phyloP scores from a whole-genome alignment of 2,329 filamentous ascomycete species.

The Aspergillus eucalypticola region DNA sequence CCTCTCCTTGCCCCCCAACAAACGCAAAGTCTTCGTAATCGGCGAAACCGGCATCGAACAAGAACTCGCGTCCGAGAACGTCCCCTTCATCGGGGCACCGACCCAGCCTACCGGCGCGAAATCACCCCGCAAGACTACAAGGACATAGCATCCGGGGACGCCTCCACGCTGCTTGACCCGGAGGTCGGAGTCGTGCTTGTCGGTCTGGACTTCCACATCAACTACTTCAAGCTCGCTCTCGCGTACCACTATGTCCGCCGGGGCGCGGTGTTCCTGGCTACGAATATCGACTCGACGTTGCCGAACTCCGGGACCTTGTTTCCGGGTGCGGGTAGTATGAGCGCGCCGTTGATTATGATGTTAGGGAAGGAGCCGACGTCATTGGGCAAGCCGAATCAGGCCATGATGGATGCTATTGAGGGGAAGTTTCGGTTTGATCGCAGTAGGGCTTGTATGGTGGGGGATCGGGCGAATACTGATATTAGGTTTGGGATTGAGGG shows the following conservation, averaged over 20 bases:
- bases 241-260: conserved; percentile 80
- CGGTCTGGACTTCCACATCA: conserved; percentile 91
- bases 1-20: conserved; percentile 72
- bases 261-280: conserved; percentile 85
- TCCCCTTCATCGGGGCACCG: conserved; percentile 86
- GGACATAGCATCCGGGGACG: conserved; percentile 68
- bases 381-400: conserved; percentile 92
- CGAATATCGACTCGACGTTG: conserved; percentile 88
- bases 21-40: conserved; percentile 91
- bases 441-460: conserved; percentile 87
- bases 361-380: conserved; percentile 68
- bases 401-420: conserved; percentile 99
- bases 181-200: conserved; percentile 87
- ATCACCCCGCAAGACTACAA: conserved; percentile 79
- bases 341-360: conserved; percentile 75
- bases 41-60: conserved; percentile 90
- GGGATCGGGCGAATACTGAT: conserved; percentile 90
- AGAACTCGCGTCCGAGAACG: conserved; percentile 76
- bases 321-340: conserved; percentile 83
- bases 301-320: conserved; percentile 82
- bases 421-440: conserved; percentile 91
- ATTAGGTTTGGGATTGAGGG: conserved; percentile 94
- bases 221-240: conserved; percentile 86
- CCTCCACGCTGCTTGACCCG: conserved; percentile 71
- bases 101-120: conserved; percentile 73